phyloP scores from a whole-genome alignment of 768 basidiomycete genomes.

The Psilocybe cubensis region DNA sequence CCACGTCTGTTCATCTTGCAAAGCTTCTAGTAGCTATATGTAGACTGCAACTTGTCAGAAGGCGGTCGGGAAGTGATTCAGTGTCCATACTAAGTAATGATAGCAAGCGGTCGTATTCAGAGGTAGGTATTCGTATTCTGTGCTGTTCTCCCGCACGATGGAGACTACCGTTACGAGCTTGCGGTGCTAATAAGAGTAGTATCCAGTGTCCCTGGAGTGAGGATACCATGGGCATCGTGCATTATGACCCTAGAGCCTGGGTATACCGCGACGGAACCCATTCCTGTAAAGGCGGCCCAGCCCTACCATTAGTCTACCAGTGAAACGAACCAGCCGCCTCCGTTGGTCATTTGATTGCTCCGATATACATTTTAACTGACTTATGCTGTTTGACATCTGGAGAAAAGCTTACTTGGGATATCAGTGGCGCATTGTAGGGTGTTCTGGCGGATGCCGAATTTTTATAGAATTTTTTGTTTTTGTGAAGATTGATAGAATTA shows the following conservation, averaged over 20 bases:
- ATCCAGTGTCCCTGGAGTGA: too few species aligned
- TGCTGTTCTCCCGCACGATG: background rate
- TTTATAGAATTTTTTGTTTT: background rate
- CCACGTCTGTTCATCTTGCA: background rate
- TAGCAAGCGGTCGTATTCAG: background rate
- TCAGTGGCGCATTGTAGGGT: background rate
- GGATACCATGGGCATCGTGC: background rate
- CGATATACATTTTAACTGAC: background rate
- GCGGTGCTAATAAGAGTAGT: background rate
- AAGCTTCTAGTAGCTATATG: too few species aligned
- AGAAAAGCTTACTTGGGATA: background rate
- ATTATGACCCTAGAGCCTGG: too few species aligned
- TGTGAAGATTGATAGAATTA: background rate
- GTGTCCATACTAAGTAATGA: background rate
- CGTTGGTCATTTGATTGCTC: background rate
- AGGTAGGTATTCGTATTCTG: background rate
- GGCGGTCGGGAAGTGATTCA: too few species aligned
- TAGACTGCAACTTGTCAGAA: too few species aligned
- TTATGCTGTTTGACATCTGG: too few species aligned
- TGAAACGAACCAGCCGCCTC: background rate
- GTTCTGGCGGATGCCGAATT: background rate
- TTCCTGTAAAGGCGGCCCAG: too few species aligned
- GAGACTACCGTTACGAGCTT: background rate
- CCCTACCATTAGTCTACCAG: background rate
- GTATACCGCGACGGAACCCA: too few species aligned